Base-by-base conservation (phyloP, 208 protist species). In the Crithidia fasciculata region DNA sequence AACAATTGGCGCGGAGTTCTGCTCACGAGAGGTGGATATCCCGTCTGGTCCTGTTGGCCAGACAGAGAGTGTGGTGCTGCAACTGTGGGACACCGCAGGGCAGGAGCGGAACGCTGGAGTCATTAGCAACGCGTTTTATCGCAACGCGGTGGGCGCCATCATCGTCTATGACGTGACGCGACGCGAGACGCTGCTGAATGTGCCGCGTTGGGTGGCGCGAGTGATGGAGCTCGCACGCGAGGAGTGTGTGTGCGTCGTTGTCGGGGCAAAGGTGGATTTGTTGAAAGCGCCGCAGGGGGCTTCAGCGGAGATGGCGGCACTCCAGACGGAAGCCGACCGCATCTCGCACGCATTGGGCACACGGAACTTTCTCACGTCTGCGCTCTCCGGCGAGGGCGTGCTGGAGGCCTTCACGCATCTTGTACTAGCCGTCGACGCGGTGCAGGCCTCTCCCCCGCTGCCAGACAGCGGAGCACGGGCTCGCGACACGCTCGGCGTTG, bases 1-100 rank as follows among this genome's bases (percentile, higher is more conserved):
- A 62, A 99, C 98, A 9, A 97, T 99, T 76, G 98, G 98, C 44
- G 94, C 98, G 2, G 98, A 99, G 82, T 99, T 99, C 84, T 95
- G 95, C 56, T 98, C 97, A 2, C 84, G 96, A 15, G 95, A 98
- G 58, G 85, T 98, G 13, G 92, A 98, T 68, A 90, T 98, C 44
- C 83, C 83, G 5, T 47, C 66, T 8, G 81, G 67, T 8, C 57
- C 57, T 2, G 81, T 81, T 8, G 76, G 82, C 2, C 50, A 80
- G 54, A 76, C 64, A 4, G 77, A 81, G 61, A 86, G 82, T n/a
- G 86, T 93, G 9, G 83, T 91, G 39, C 66, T 94, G 54, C 85
- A 91, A 50, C 85, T 95, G 16, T 95, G 88, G 88, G 90, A 94
- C 71, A 94, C 88, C 41, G 86, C 78, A 36, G 76, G 80, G 10